Conservation (phyloP, 1,284 basidiomycete genomes). For the Puccinia novopanici region DNA sequence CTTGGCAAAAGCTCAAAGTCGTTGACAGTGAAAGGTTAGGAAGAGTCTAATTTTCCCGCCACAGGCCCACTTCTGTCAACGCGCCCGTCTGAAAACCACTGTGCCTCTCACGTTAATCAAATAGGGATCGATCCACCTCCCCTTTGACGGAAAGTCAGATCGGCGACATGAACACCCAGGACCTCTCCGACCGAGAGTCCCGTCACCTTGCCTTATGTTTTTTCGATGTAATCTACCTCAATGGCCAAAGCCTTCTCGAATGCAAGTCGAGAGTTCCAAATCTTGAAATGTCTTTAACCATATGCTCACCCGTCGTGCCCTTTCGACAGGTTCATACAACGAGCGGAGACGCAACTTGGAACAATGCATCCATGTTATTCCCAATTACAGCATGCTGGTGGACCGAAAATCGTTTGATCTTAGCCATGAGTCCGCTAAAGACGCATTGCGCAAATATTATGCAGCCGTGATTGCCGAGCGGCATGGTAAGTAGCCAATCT, state of each 20-base stretch:
- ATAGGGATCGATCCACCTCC: background rate
- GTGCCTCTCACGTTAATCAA: background rate
- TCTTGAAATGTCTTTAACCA: background rate
- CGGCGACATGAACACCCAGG: conserved; percentile 64
- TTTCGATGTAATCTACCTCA: conserved; percentile 75
- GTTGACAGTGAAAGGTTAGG: background rate
- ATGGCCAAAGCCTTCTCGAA: conserved; percentile 66
- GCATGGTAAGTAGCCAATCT: conserved; percentile 11
- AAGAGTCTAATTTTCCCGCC: background rate
- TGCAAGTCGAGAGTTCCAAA: conserved; percentile 49
- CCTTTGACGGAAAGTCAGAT: conserved; percentile 42
- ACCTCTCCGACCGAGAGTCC: conserved; percentile 58
- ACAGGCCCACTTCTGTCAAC: background rate
- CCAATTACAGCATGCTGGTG: conserved; percentile 63
- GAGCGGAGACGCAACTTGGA: conserved; percentile 69
- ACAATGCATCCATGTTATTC: conserved; percentile 63
- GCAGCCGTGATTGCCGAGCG: conserved; percentile 52
- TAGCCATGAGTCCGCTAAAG: background rate
- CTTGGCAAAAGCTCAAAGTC: background rate
- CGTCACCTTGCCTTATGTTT: conserved; percentile 76
- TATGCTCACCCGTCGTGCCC: background rate
- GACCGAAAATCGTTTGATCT: conserved; percentile 41
- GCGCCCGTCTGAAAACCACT: background rate
- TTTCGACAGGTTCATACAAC: conserved; percentile 63
- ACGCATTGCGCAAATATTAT: conserved; percentile 51